phyloP scores from a whole-genome alignment of 768 basidiomycete genomes.

The Termitomyces sp. region DNA sequence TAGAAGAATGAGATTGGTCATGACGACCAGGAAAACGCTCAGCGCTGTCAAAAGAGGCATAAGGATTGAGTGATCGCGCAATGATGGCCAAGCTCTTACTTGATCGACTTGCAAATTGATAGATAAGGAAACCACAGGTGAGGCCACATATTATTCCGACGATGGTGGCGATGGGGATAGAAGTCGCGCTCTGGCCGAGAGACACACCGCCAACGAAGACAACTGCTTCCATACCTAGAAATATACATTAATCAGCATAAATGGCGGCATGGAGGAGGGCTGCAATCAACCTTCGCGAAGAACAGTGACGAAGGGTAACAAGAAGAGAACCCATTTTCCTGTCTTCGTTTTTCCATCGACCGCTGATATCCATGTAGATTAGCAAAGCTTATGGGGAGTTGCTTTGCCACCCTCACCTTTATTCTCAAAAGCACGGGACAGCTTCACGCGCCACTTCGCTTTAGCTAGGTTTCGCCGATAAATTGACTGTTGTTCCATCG shows the following conservation, averaged over 20 bases:
- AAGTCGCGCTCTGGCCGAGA: conserved; percentile 70
- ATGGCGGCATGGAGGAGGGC: background rate
- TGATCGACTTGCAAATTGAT: conserved; percentile 70
- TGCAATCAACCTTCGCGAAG: conserved; percentile 72
- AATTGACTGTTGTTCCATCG: background rate
- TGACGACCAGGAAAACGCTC: conserved; percentile 82
- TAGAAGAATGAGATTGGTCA: conserved; percentile 88
- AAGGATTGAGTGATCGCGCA: background rate
- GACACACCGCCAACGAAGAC: conserved; percentile 94
- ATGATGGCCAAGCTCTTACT: conserved; percentile 34
- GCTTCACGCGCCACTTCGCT: conserved; percentile 91
- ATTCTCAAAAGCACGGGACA: conserved; percentile 68
- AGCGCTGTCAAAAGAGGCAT: conserved; percentile 41
- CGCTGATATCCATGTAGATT: conserved; percentile 20
- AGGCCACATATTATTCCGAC: conserved; percentile 78
- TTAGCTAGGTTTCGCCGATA: conserved; percentile 43
- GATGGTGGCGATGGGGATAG: conserved; percentile 89
- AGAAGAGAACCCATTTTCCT: conserved; percentile 83
- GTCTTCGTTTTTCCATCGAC: conserved; percentile 44
- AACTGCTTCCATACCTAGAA: conserved; percentile 76
- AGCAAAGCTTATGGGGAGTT: background rate
- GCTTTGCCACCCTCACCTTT: conserved; percentile 1
- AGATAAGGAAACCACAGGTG: conserved; percentile 69
- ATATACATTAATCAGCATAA: background rate
- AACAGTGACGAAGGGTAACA: conserved; percentile 88